These are phyloP conservation scores for Pythium oligandrum DNA, from an alignment of 352 stramenopile species.

Conservation along the genomic window DNA sequence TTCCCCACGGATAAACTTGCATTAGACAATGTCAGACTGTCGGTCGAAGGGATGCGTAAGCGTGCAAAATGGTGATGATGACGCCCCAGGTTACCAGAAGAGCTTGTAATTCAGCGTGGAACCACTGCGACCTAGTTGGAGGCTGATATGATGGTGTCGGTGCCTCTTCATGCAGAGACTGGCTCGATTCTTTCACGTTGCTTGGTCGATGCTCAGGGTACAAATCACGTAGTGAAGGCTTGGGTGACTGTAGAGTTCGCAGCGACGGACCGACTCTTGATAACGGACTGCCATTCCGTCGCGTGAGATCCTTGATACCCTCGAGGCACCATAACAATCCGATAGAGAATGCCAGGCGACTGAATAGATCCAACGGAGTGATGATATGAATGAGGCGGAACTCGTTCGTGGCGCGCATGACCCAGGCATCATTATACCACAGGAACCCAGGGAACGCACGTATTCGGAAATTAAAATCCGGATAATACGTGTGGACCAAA, in stretches of 20 bases:
- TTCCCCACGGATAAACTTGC: slow-evolving; percentile 10
- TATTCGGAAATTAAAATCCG: not conserved
- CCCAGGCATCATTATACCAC: slow-evolving; percentile 9
- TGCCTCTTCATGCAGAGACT: not conserved
- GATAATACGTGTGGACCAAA: slow-evolving; percentile 1
- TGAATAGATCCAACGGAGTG: not conserved
- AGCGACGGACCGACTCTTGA: too few species aligned
- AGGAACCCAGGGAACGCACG: not conserved
- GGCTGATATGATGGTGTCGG: too few species aligned
- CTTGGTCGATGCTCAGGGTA: slow-evolving; percentile 1
- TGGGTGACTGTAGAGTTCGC: too few species aligned
- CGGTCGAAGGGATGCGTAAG: slow-evolving; percentile 1
- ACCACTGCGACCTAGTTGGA: too few species aligned
- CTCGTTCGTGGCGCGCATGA: slow-evolving; percentile 7
- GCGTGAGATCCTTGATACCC: slow-evolving; percentile 7
- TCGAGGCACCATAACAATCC: slow-evolving; percentile 4
- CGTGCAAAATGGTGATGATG: slow-evolving; percentile 1
- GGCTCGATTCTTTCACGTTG: not conserved
- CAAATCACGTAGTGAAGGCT: too few species aligned
- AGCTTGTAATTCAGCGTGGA: not conserved
- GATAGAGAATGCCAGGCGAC: slow-evolving; percentile 2
- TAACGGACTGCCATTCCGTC: not conserved
- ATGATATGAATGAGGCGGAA: slow-evolving; percentile 7
- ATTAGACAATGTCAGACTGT: slow-evolving; percentile 1
- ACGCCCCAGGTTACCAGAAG: not conserved